phyloP scores from a whole-genome alignment of 1,139 yeast genomes.

The Yarrowia galli region DNA sequence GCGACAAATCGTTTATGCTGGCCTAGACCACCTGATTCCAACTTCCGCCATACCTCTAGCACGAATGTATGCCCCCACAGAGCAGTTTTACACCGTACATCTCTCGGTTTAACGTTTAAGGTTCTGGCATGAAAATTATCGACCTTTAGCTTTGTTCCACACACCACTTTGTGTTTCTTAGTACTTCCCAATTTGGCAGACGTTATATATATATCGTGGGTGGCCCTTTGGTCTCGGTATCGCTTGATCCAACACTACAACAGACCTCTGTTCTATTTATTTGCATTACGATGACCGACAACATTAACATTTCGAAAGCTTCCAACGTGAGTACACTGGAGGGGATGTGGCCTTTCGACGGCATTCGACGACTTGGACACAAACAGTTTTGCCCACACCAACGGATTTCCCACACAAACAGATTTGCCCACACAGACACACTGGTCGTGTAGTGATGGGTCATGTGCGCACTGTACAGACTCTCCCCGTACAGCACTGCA shows the following conservation, averaged over 20 bases:
- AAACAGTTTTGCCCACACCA: neutral
- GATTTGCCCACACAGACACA: too few relatives aligned
- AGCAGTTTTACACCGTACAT: neutral
- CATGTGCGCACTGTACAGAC: neutral
- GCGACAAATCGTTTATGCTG: neutral
- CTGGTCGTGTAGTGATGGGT: too few relatives aligned
- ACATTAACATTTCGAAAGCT: conserved; percentile 38
- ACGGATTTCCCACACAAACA: too few relatives aligned
- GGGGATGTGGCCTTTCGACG: too few relatives aligned
- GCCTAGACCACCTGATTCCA: neutral
- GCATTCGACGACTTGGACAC: neutral
- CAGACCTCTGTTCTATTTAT: conserved; percentile 36
- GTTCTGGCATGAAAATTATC: conserved; percentile 34
- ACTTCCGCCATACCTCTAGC: neutral
- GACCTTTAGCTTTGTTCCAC: conserved; percentile 4
- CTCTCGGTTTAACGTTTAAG: neutral
- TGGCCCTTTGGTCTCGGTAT: conserved; percentile 6
- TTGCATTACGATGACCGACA: conserved; percentile 39
- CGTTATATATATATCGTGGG: conserved; percentile 36
- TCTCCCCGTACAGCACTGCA: neutral
- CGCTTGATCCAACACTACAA: conserved; percentile 38
- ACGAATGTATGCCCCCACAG: neutral
- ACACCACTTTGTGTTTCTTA: conserved; percentile 22
- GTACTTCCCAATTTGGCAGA: conserved; percentile 30
- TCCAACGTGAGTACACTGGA: conserved; percentile 39